phyloP scores from a whole-genome alignment of 768 basidiomycete species.

The Tulasnella sp. region DNA sequence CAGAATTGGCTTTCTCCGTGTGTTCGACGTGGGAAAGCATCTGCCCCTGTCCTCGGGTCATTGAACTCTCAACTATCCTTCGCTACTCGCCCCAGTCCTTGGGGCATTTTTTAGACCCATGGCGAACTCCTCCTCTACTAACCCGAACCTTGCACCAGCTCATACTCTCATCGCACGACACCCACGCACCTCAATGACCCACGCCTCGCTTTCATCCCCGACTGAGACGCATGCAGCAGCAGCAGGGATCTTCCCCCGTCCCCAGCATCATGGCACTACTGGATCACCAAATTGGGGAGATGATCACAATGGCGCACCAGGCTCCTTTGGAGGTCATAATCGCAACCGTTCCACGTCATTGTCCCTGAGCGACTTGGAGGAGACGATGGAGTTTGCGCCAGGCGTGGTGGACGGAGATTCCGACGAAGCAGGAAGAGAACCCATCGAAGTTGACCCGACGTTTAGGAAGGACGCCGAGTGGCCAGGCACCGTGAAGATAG shows the following conservation, averaged over 20 bases:
- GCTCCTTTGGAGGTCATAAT: neutral
- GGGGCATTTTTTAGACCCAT: neutral
- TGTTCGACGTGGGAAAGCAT: neutral
- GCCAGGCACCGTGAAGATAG: slow-evolving; percentile 84
- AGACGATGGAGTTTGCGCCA: slow-evolving; percentile 19
- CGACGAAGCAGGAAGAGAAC: slow-evolving; percentile 24
- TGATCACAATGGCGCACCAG: neutral
- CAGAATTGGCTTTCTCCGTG: neutral
- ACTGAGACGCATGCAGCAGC: slow-evolving; percentile 86
- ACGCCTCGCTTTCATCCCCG: slow-evolving; percentile 72
- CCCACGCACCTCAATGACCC: slow-evolving; percentile 65
- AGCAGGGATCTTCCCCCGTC: slow-evolving; percentile 64
- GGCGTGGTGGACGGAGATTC: slow-evolving; percentile 20
- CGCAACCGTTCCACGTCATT: neutral
- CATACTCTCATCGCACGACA: slow-evolving; percentile 85
- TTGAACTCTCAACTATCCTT: neutral
- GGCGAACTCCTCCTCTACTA: neutral
- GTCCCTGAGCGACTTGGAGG: slow-evolving; percentile 17
- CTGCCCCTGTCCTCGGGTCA: neutral
- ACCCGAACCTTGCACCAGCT: slow-evolving; percentile 40
- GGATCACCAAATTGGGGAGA: neutral
- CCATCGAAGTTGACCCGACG: slow-evolving; percentile 73
- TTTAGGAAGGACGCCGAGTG: slow-evolving; percentile 60
- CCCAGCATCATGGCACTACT: slow-evolving; percentile 28
- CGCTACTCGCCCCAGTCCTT: neutral